These are phyloP conservation scores for Daldinia eschscholtzii DNA, from an alignment of 2,329 filamentous ascomycete species.

Conservation along the genomic window DNA sequence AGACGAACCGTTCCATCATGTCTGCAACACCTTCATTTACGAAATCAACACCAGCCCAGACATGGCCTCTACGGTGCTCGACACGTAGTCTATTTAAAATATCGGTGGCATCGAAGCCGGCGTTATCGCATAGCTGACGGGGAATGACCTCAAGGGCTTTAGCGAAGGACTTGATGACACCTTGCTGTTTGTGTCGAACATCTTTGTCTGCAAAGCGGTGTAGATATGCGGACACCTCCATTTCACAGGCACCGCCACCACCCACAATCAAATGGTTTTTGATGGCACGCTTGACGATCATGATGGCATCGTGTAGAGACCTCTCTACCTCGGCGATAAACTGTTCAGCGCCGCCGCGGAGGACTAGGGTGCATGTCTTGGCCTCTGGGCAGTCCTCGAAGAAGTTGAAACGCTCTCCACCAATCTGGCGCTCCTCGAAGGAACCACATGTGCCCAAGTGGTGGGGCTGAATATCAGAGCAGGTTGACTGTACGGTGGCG, in stretches of 20 bases:
- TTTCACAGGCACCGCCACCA: constrained; percentile 93
- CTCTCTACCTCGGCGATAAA: constrained; percentile 99
- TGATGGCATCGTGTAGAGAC: constrained; percentile 97
- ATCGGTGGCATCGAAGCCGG: constrained; percentile 97
- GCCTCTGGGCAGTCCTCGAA: constrained; percentile 96
- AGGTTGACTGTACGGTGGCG: constrained; percentile 92
- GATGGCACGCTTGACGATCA: constrained; percentile 99
- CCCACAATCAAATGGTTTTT: constrained; percentile 95
- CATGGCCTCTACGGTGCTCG: constrained; percentile 92
- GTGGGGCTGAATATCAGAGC: constrained; percentile 90
- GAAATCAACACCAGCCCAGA: constrained; percentile 98
- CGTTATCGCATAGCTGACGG: constrained; percentile 97
- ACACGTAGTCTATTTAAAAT: constrained; percentile 96
- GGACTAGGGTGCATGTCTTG: constrained; percentile 95
- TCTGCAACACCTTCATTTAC: constrained; percentile 90
- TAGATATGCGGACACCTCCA: constrained; percentile 95
- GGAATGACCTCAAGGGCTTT: constrained; percentile 98
- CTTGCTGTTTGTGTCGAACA: constrained; percentile 93
- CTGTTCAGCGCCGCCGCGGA: constrained; percentile 96
- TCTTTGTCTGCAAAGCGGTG: constrained; percentile 94
- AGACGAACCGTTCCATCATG: constrained; percentile 96
- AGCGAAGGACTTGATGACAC: constrained; percentile 97
- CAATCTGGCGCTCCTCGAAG: constrained; percentile 97
- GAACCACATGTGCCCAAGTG: constrained; percentile 90
- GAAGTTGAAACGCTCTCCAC: constrained; percentile 97